Base-by-base conservation (phyloP, 306 rosid genomes). In the Cicer bijugum region DNA sequence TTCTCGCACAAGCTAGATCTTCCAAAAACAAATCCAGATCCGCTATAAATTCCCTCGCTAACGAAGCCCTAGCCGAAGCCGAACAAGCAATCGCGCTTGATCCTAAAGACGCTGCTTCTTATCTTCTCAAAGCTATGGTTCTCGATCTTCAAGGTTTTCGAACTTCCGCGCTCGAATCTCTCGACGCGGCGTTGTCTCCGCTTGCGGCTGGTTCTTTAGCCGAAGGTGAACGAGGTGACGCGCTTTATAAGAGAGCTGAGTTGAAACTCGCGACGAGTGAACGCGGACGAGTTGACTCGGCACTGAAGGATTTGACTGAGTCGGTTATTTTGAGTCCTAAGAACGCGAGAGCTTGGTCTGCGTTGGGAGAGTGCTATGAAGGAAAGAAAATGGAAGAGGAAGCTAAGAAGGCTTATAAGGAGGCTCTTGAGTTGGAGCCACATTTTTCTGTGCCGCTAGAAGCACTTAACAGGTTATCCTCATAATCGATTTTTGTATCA, bases 81-180 rank as follows among this genome's bases (percentile, higher is more conserved):
- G 91, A 93, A 0, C 78, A 74, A 47, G 90, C 98, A 33, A 88
- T 93, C 80, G 83, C 80, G 0, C 81, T 90, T 4, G 91, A 89
- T 38, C 96, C 97, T 0, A 89, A 82, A 47, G 98, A 93, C 80
- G 97, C 93, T 1, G 98, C 98, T 1, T 75, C 93, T 9, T 89
- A 93, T 90, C 84, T 93, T 10, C 88, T 93, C 51, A 91, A 91
- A 48, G 82, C 96, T 35, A 51, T 91, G 51, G 90, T 81, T 47
- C 92, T 93, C 60, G 93, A 90, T 11, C 68, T 82, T 15, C 98
- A 89, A 71, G 98, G 96, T 6, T 91, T 83, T 75, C 82, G 86
- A 56, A 67, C 89, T 72, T 91, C 96, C 44, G 98, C 97, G 0
- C 89, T 93, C 8, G 96, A 93, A 39, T 81, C 98, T 12, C 64